Base-by-base conservation (phyloP, 805 yeast species). In the Suhomyces pyralidae region DNA sequence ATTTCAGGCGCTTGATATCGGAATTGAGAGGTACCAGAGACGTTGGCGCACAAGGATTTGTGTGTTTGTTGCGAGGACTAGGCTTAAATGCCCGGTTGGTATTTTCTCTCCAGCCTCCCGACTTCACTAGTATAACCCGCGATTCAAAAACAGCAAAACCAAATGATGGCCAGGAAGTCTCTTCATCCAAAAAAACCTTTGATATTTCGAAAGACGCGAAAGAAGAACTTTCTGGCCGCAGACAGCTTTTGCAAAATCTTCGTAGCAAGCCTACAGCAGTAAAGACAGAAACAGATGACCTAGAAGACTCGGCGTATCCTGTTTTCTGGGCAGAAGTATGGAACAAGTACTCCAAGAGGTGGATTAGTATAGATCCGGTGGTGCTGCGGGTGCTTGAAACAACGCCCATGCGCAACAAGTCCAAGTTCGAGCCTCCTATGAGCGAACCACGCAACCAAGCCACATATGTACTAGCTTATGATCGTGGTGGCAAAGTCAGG, bases 281-380 rank as follows among this genome's bases (percentile, higher is more conserved):
- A 61, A 63, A 55, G 12, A 5, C 43, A 17, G 51, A 50, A 30
- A 17, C 15, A 19, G 40, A 36, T 9, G 44, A 53, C 14, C 64
- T 68, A 45, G 62, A 58, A 8, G 63, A 64, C 17, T 66, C 74
- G 2, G 54, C 52, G 7, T 86, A 74, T 61, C 97, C 97, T 0
- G 78, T 91, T 0, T 91, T 86, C 63, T 94, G 99, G 99, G 84
- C 84, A 20, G 99, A 94, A 65, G 97, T 88, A 0, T 93, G 96
- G 96, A 92, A 93, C 64, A 79, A 80, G 48, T 81, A 79, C 53
- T 70, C 82, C 5, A 78, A 83, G 53, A 81, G 77, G 48, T 93
- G 97, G 96, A 79, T 91, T n/a, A 82, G 96, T 2, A 77, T 91
- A 1, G 99, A 94, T 61, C 94, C 97, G 0, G 72, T 85, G 0